Conservation (phyloP, 805 yeast species). For the Pachysolen tannophilus region DNA sequence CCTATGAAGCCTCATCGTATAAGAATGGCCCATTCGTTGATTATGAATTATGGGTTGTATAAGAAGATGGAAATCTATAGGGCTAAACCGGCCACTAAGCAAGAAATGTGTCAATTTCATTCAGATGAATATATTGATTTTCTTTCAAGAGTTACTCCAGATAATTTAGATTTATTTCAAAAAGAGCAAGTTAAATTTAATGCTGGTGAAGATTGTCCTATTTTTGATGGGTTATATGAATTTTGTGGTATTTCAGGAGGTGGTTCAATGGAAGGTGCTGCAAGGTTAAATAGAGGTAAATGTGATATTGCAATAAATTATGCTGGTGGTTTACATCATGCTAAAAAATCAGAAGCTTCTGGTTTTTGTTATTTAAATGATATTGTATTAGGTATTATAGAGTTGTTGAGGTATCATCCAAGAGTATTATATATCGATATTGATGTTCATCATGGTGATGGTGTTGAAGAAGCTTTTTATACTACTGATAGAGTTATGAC, state of each 20-base stretch:
- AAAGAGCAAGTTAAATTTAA: slow-evolving; percentile 89
- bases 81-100: slow-evolving; percentile 96
- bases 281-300: slow-evolving; percentile 71
- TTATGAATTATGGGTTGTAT: slow-evolving; percentile 94
- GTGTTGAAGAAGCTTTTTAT: slow-evolving; percentile 91
- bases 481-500: slow-evolving; percentile 91
- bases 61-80: slow-evolving; percentile 96
- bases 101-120: slow-evolving; percentile 97
- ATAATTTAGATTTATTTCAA: slow-evolving; percentile 76
- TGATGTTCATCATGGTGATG: slow-evolving; percentile 93
- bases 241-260: slow-evolving; percentile 79
- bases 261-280: slow-evolving; percentile 85
- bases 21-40: slow-evolving; percentile 95
- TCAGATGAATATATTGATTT: slow-evolving; percentile 97
- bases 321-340: slow-evolving; percentile 93
- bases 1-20: slow-evolving; percentile 99
- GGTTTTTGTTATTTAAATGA: slow-evolving; percentile 92
- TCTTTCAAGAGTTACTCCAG: slow-evolving; percentile 84
- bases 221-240: slow-evolving; percentile 71
- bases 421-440: slow-evolving; percentile 84
- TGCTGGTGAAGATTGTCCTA: slow-evolving; percentile 93
- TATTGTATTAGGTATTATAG: slow-evolving; percentile 77
- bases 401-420: slow-evolving; percentile 73
- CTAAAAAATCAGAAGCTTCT: slow-evolving; percentile 81
- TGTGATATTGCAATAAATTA: slow-evolving; percentile 90